A percentile compares a stretch with the other conserved stretches of the same genome.
Conservation (phyloP, 2,329 filamentous ascomycete genomes). For the Elsinoe necatrix region DNA sequence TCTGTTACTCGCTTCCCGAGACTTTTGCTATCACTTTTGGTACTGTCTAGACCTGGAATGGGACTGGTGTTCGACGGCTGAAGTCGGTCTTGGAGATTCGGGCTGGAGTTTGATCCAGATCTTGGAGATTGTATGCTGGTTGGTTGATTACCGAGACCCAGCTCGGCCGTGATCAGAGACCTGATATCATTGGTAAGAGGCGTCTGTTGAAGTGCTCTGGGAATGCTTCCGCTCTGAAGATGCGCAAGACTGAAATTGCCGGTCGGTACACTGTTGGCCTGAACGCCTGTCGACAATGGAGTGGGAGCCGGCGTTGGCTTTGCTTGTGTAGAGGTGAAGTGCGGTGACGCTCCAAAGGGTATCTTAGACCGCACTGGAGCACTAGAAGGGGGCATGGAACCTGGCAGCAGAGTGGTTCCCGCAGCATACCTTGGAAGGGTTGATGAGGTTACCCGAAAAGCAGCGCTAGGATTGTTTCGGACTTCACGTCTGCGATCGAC, state of each 20-base stretch:
- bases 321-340: neutral
- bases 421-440: neutral
- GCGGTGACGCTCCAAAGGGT: neutral
- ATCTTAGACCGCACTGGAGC: neutral
- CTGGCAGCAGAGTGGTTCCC: neutral
- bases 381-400: neutral
- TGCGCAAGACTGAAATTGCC: slow-evolving; percentile 1
- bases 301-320: neutral
- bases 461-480: neutral
- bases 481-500: slow-evolving; percentile 30
- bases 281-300: neutral
- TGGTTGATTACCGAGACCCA: neutral
- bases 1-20: neutral
- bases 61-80: neutral
- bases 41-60: neutral
- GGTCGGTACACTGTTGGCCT: neutral
- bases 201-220: neutral
- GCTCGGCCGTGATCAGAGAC: too few species aligned
- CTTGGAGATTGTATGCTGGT: neutral
- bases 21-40: neutral
- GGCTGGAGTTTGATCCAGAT: neutral
- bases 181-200: neutral
- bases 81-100: neutral
- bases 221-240: neutral
- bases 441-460: neutral